Base-by-base conservation (phyloP, 2,329 filamentous ascomycete genomes). In the Zasmidium cellare region DNA sequence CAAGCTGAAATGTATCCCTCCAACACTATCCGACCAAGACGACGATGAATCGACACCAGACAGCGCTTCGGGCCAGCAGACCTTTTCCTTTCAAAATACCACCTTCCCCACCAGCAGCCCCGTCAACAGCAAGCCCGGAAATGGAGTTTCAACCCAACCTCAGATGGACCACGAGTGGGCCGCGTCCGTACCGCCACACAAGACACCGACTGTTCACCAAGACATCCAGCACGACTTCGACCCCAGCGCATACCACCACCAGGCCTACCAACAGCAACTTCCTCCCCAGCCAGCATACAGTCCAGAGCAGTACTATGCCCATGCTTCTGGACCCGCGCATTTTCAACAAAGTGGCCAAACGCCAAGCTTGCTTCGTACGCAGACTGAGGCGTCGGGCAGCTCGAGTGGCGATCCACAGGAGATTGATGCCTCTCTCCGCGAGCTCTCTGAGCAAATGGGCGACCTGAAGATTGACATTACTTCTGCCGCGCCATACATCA, bases 1-100 rank as follows among this genome's bases (percentile, higher is more conserved):
- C 62, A 97, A 97, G 79, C 84, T 97, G 59, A 90, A 94, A 69
- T 97, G 94, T 74, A 88, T 97, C 23, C 91, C 92, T 47, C 94
- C 93, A 3, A 92, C 91, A 56, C 87, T 92, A 58, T 86, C 85
- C 61, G 35, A 41, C 35, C 88, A 89, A 67, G 89, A 92, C 67
- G 85, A 87, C 53, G 82, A 82, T 24, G 65, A 65, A 28, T 62
- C 67, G 9, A 53, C 57, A 19, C 51, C 61, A 19, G 61, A 65
- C 51, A 57, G 58, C 45, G 53, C 59, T n/a, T 41, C 65, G 6
- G 63, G 61, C 20, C 64, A 67, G 46, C 65, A 64, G 18, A 66
- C 67, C 49, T 71, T 69, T 50, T 64, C 65, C 20, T 72, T 72
- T 31, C 68, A 68, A 24, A 68, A 66, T 28, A 67, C 62, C 44